Evolutionary conservation across 2,329 filamentous ascomycete species (phyloP).

Genomic region (Lasiodiplodia sp.): DNA sequence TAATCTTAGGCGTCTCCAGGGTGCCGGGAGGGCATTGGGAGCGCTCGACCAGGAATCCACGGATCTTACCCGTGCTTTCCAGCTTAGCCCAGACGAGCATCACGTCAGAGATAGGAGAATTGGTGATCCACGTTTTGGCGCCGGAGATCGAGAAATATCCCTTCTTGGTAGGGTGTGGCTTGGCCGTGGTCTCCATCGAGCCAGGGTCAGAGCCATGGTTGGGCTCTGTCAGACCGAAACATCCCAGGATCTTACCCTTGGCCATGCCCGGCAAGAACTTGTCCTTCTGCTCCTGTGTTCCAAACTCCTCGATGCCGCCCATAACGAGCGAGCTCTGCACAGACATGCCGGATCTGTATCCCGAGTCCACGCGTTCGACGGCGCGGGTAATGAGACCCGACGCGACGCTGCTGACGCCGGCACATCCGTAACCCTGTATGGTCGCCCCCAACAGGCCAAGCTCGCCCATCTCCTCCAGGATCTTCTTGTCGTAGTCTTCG

Average conservation of each 20-base stretch:
- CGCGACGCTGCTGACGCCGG: conserved; percentile 85
- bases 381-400: conserved; percentile 90
- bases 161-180: conserved; percentile 81
- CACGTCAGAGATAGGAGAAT: conserved; percentile 87
- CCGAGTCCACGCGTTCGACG: conserved; percentile 89
- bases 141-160: conserved; percentile 82
- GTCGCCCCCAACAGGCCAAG: conserved; percentile 86
- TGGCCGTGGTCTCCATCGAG: conserved; percentile 88
- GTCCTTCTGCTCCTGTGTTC: conserved; percentile 86
- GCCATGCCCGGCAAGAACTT: conserved; percentile 82
- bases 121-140: conserved; percentile 94
- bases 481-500: conserved; percentile 84
- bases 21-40: conserved; percentile 85
- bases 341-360: conserved; percentile 91
- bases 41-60: conserved; percentile 89
- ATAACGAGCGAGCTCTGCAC: conserved; percentile 93
- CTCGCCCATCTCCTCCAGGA: conserved; percentile 91
- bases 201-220: conserved; percentile 93
- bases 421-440: conserved; percentile 87
- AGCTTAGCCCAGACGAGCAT: conserved; percentile 93
- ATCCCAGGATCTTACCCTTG: conserved; percentile 81
- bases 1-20: conserved; percentile 88
- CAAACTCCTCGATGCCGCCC: conserved; percentile 90
- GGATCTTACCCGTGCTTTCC: conserved; percentile 89
- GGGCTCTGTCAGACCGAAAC: conserved; percentile 89